Percentiles rank a stretch among this genome's conserved stretches.
Conservation (phyloP, 2,329 filamentous ascomycete genomes). For the Cadophora sp. region DNA sequence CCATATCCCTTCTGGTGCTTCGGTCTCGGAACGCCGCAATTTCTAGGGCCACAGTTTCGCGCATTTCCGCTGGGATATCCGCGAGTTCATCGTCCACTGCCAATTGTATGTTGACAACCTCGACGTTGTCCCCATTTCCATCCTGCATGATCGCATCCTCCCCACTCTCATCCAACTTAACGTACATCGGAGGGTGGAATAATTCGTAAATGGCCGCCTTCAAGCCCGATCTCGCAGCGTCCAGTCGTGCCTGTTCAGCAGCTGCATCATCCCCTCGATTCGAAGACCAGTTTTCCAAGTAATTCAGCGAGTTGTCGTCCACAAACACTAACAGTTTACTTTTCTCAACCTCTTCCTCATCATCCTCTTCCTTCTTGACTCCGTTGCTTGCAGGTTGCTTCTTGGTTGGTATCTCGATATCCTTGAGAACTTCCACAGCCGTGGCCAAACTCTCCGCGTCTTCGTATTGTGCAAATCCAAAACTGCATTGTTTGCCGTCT, state of each 20-base stretch:
- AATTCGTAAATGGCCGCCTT: conserved; percentile 73
- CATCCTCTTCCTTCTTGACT: conserved; percentile 50
- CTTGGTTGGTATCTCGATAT: conserved; percentile 82
- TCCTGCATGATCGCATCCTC: conserved; percentile 76
- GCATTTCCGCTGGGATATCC: conserved; percentile 95
- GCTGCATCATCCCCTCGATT: conserved; percentile 67
- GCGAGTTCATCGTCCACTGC: conserved; percentile 90
- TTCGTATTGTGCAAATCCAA: conserved; percentile 96
- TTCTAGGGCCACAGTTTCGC: conserved; percentile 91
- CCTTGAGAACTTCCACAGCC: conserved; percentile 83
- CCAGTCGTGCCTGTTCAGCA: conserved; percentile 70
- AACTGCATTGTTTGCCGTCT: conserved; percentile 82
- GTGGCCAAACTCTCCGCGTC: conserved; percentile 86
- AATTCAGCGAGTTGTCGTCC: conserved; percentile 82
- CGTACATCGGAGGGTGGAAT: conserved; percentile 67
- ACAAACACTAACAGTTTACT: conserved; percentile 75
- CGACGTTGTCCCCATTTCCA: conserved; percentile 67
- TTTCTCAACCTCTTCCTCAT: conserved; percentile 63
- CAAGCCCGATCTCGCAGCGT: conserved; percentile 72
- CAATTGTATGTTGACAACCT: conserved; percentile 89
- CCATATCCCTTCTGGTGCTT: conserved; percentile 86
- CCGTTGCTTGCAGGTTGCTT: conserved; percentile 64
- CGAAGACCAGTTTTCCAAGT: conserved; percentile 82
- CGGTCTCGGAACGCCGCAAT: conserved; percentile 94
- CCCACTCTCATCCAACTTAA: conserved; percentile 61